Evolutionary conservation across 495 filamentous ascomycete genomes (phyloP), one percentile per base, ranked within the genome.

Genomic region (Lasiosphaeria miniovina): DNA sequence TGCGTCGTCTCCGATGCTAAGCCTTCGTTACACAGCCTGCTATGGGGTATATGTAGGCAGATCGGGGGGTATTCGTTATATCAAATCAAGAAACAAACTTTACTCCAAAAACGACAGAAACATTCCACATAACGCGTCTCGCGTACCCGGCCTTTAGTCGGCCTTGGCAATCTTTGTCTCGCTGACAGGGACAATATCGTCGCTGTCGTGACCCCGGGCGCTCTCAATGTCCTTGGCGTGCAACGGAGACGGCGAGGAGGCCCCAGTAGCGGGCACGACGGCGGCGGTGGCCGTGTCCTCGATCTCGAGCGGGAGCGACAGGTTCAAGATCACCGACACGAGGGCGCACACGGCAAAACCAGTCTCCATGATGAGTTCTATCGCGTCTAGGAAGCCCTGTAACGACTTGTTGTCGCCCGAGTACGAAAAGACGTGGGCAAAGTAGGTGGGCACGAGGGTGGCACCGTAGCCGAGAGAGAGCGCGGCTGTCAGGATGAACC

Each of bases 401-500:
- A 93, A 78, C 9, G 84, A 79, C 62, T 80, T 84, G 71, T 94
- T 90, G 62, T 83, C 75, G 15, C 91, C 91, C 0, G 59, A 63
- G 49, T 82, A 84, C 6, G 89, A 88, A 71, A 96, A 96, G 59
- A 95, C 84, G 61, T 84, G 85, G 40, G 66, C 66, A 74, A 91
- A 93, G 79, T 89, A 93, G 31, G 78, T 81, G 0, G 93, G 90
- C 0, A 95, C 88, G 10, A 96, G 71, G 0, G 90, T 96, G 6
- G 91, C 91, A 63, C 86, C 89, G 71, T 89, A 88, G 35, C 93
- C 92, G 17, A 96, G 66, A 0, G 90, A 73, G 49, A 96, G 79
- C 6, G 86, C 80, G 4, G 89, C 89, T 0, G 91, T 93, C 45
- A 96, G 80, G 68, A 97, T 88, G 73, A 96, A 97, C 4, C 92